phyloP scores from a whole-genome alignment of 371 early-diverging fungal genomes.

The Mortierella sp. region DNA sequence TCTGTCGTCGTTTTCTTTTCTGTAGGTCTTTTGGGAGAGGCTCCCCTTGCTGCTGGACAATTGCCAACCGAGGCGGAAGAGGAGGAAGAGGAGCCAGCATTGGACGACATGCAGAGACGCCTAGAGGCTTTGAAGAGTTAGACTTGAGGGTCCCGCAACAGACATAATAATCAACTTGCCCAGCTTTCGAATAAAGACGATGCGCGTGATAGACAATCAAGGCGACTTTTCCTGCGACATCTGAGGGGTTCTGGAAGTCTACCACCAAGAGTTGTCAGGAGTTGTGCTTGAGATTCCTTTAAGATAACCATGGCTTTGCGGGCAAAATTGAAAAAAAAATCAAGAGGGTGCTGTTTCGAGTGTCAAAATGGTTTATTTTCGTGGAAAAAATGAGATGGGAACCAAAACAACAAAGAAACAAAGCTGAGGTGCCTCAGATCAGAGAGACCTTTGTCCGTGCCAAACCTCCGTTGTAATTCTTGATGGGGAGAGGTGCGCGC shows the following conservation, averaged over 20 bases:
- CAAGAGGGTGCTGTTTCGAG: no score
- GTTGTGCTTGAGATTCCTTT: no score
- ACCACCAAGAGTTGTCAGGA: not conserved
- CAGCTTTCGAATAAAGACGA: not conserved
- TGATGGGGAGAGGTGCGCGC: constrained; percentile 76
- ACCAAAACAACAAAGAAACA: not conserved
- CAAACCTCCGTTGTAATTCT: constrained; percentile 85
- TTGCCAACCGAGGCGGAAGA: constrained; percentile 58
- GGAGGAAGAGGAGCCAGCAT: constrained; percentile 79
- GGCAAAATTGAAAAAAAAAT: no score
- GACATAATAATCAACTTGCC: not conserved
- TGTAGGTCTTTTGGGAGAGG: constrained; percentile 79
- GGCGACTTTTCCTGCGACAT: not conserved
- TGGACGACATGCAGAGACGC: constrained; percentile 89
- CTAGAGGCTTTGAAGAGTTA: constrained; percentile 77
- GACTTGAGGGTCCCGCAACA: not conserved
- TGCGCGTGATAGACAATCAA: constrained; percentile 2
- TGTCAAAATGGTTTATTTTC: no score
- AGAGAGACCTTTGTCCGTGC: constrained; percentile 81
- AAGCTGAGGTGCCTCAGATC: no score
- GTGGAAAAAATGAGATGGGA: no score
- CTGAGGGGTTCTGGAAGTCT: not conserved
- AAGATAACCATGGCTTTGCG: no score
- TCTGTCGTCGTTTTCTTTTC: not conserved
- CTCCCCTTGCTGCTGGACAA: constrained; percentile 60